phyloP scores from a whole-genome alignment of 345 rosid species.

The Xanthoceras sorbifolium region DNA sequence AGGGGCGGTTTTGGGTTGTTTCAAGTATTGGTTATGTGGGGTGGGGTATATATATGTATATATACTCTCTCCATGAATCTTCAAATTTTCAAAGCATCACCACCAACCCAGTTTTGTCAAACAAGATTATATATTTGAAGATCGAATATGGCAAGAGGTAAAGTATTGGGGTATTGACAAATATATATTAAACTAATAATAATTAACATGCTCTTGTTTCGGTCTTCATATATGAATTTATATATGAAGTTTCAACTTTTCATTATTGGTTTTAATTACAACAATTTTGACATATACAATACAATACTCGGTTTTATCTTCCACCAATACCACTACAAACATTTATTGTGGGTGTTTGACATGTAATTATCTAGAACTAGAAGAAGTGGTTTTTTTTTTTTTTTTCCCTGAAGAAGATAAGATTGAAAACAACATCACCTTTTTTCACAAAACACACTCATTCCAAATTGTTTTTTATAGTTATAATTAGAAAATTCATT shows the following conservation, averaged over 20 bases:
- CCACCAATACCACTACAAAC: background rate
- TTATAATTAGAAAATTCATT: background rate
- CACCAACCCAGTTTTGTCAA: conserved; percentile 18
- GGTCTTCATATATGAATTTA: no score
- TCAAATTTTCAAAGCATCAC: conserved; percentile 7
- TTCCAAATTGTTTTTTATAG: background rate
- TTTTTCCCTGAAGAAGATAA: background rate
- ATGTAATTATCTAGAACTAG: conserved; percentile 1
- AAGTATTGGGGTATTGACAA: background rate
- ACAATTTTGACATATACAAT: background rate
- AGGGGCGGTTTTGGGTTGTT: conserved; percentile 41
- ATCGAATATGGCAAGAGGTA: background rate
- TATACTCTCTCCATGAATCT: background rate
- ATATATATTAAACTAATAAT: background rate
- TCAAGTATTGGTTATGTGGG: conserved; percentile 11
- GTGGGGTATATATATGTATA: background rate
- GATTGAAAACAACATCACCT: background rate
- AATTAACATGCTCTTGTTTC: background rate
- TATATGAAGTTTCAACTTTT: no score
- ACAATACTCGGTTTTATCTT: background rate
- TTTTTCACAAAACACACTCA: background rate
- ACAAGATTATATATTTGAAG: background rate
- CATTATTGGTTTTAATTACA: background rate
- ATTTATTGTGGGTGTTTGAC: background rate
- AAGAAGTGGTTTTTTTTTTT: background rate